phyloP scores from a whole-genome alignment of 768 basidiomycete genomes.

The Serendipita indica region DNA sequence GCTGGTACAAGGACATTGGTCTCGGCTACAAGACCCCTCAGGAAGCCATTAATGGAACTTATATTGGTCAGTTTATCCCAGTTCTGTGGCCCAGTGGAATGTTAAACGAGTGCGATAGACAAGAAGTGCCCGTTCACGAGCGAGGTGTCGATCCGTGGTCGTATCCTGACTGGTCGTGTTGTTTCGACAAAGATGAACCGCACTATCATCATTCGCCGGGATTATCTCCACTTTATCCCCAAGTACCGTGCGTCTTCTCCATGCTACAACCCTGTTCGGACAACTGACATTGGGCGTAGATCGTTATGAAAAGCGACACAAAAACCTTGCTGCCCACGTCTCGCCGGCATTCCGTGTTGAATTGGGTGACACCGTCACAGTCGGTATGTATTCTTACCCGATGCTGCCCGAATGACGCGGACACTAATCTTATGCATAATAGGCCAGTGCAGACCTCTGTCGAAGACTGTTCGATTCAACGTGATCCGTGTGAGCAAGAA shows the following conservation, averaged over 20 bases:
- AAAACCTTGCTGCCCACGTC: constrained; percentile 92
- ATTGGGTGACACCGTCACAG: constrained; percentile 83
- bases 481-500: constrained; percentile 88
- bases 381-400: constrained; percentile 22
- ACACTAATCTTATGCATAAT: constrained; percentile 7
- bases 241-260: constrained; percentile 72
- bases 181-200: constrained; percentile 99
- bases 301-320: constrained; percentile 98
- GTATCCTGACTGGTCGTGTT: constrained; percentile 95
- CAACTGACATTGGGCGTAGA: constrained; percentile 30
- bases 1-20: constrained; percentile 99
- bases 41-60: constrained; percentile 91
- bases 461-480: constrained; percentile 99
- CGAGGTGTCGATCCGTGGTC: constrained; percentile 92
- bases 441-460: constrained; percentile 98
- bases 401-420: background rate
- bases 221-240: constrained; percentile 92
- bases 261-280: background rate
- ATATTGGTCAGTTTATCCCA: constrained; percentile 58
- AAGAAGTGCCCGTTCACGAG: constrained; percentile 99
- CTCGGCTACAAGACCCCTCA: constrained; percentile 91
- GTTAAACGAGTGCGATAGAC: constrained; percentile 36
- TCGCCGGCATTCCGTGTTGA: constrained; percentile 99
- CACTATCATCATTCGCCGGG: constrained; percentile 89
- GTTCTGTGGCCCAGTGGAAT: background rate